phyloP scores from a whole-genome alignment of 176 grass and related monocot genomes.

The Carex kokanica region DNA sequence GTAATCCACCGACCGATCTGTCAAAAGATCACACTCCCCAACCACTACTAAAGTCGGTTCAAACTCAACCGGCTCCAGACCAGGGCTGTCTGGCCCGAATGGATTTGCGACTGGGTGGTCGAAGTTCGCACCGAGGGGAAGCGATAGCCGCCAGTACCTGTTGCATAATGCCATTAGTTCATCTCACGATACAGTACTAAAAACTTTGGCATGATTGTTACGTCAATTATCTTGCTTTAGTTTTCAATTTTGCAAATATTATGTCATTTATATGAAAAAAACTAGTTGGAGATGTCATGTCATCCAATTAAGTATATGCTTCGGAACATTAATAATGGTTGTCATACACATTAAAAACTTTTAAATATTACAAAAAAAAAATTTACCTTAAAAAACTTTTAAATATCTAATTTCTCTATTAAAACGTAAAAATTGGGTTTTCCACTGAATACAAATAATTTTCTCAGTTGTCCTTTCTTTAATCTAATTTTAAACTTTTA shows the following conservation, averaged over 20 bases:
- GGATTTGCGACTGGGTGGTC: constrained; percentile 69
- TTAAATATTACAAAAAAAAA: too few species aligned
- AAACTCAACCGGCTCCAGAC: constrained; percentile 44
- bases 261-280: background rate
- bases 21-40: constrained; percentile 57
- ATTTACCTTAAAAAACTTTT: too few species aligned
- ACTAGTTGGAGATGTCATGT: background rate
- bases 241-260: background rate
- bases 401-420: too few species aligned
- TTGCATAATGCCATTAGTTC: background rate
- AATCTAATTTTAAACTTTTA: too few species aligned
- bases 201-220: background rate
- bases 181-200: background rate
- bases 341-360: too few species aligned
- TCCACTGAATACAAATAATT: too few species aligned
- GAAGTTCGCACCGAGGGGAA: constrained; percentile 47
- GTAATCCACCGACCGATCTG: constrained; percentile 71
- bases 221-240: background rate
- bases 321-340: too few species aligned
- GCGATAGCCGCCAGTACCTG: constrained; percentile 71
- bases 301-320: background rate
- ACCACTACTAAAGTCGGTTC: constrained; percentile 67
- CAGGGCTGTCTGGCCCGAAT: constrained; percentile 52
- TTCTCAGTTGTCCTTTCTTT: too few species aligned
- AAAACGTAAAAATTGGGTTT: too few species aligned